A percentile compares a stretch with the other conserved stretches of the same genome.
Conservation (phyloP, 1,284 basidiomycete species). For the Hypsizygus ulmarius region DNA sequence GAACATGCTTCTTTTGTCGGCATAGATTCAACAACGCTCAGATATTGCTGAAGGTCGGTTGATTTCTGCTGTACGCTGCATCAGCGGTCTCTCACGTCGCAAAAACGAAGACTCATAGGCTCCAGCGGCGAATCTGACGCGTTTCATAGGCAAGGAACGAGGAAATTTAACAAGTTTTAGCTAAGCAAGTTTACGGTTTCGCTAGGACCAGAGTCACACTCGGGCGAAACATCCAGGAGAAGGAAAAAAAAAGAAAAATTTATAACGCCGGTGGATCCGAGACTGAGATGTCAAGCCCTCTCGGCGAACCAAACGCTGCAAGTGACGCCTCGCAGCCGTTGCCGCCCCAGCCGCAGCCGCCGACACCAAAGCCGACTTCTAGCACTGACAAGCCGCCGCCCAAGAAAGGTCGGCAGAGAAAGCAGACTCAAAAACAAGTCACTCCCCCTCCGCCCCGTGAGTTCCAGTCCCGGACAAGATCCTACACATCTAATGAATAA, state of each 20-base stretch:
- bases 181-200: conserved; percentile 35
- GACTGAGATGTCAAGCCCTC: conserved; percentile 36
- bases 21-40: conserved; percentile 7
- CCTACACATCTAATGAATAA: conserved; percentile 4
- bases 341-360: conserved; percentile 46
- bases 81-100: conserved; percentile 1
- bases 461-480: conserved; percentile 3
- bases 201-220: conserved; percentile 17
- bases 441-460: conserved; percentile 15
- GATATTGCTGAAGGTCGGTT: conserved; percentile 10
- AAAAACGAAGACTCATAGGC: conserved; percentile 8
- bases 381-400: conserved; percentile 31
- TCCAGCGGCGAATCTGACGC: conserved; percentile 5
- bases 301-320: conserved; percentile 34
- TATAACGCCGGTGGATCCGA: conserved; percentile 38
- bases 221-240: conserved; percentile 30
- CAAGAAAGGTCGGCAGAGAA: conserved; percentile 51
- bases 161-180: conserved; percentile 21
- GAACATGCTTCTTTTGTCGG: conserved; percentile 11
- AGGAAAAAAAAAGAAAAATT: conserved; percentile 29
- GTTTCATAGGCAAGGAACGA: conserved; percentile 13
- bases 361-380: conserved; percentile 32
- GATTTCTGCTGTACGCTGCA: conserved; percentile 1
- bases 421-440: conserved; percentile 26
- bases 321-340: conserved; percentile 37